These are phyloP conservation scores for Scedosporium boydii DNA, from an alignment of 2,329 filamentous ascomycete species.

Conservation along the genomic window DNA sequence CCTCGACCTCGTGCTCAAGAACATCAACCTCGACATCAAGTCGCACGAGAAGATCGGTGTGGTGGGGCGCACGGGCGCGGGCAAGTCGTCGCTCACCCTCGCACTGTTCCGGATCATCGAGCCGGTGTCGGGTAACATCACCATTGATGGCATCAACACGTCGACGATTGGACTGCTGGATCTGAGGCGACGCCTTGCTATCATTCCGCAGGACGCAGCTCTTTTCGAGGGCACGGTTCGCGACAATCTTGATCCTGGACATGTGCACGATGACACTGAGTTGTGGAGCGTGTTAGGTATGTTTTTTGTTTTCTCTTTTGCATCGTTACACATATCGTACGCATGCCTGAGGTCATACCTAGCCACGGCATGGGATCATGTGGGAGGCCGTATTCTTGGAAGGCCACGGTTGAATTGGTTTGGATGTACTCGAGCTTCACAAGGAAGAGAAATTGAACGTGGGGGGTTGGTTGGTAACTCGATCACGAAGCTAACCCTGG, in stretches of 20 bases:
- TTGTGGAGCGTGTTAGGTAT: conserved; percentile 89
- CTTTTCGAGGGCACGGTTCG: conserved; percentile 89
- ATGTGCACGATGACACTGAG: conserved; percentile 94
- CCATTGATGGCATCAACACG: conserved; percentile 83
- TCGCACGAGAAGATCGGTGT: conserved; percentile 97
- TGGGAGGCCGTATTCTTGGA: too few species aligned
- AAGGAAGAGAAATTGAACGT: too few species aligned
- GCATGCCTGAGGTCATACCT: not conserved
- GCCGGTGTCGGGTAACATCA: conserved; percentile 69
- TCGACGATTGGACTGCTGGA: conserved; percentile 84
- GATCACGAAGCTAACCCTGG: not conserved
- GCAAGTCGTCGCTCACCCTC: conserved; percentile 89
- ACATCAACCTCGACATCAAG: conserved; percentile 86
- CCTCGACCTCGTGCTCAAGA: conserved; percentile 84
- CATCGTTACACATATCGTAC: not conserved
- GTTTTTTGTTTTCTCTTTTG: conserved; percentile 23
- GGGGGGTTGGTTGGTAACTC: too few species aligned
- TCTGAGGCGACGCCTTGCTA: conserved; percentile 78
- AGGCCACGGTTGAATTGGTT: too few species aligned
- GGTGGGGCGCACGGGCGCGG: conserved; percentile 89
- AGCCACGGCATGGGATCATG: not conserved
- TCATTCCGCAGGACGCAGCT: conserved; percentile 95
- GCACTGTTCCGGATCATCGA: conserved; percentile 95
- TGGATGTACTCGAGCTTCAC: too few species aligned
- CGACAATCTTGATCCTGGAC: conserved; percentile 90